Evolutionary conservation across 176 grass and related monocot genomes (phyloP).

Genomic region (Paspalum vaginatum): DNA sequence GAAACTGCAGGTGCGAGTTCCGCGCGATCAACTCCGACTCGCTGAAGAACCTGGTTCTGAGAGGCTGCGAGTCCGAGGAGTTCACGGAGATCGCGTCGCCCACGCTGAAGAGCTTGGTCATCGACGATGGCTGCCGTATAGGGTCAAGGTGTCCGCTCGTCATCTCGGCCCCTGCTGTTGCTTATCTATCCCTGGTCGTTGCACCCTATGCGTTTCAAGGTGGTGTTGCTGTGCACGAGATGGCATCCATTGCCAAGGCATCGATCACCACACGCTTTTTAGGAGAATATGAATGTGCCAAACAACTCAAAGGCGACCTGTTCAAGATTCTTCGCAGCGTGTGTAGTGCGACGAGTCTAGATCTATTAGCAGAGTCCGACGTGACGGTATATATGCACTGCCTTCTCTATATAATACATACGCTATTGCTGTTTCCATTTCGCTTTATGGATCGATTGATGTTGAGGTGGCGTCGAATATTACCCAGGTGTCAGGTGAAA

Average conservation of each 20-base stretch:
- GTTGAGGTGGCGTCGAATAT: background rate
- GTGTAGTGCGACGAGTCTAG: background rate
- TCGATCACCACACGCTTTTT: background rate
- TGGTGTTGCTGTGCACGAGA: background rate
- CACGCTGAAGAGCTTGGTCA: background rate
- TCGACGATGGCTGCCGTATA: background rate
- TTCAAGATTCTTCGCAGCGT: background rate
- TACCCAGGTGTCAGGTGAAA: background rate
- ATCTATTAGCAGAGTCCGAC: background rate
- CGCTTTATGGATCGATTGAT: background rate
- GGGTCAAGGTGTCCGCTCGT: background rate
- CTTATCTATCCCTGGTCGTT: background rate
- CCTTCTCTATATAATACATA: background rate
- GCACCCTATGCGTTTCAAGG: background rate
- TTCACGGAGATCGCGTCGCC: background rate
- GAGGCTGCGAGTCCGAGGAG: rapidly evolving
- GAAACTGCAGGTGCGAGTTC: background rate
- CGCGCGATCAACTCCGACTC: background rate
- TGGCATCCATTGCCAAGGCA: slow-evolving; percentile 6
- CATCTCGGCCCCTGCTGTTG: background rate
- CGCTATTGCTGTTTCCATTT: background rate
- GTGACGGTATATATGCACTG: background rate
- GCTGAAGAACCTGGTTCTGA: background rate
- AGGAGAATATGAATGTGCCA: too few species aligned
- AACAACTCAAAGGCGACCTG: background rate